phyloP scores from a whole-genome alignment of 495 filamentous ascomycete genomes.

The Daldinia bambusicola region DNA sequence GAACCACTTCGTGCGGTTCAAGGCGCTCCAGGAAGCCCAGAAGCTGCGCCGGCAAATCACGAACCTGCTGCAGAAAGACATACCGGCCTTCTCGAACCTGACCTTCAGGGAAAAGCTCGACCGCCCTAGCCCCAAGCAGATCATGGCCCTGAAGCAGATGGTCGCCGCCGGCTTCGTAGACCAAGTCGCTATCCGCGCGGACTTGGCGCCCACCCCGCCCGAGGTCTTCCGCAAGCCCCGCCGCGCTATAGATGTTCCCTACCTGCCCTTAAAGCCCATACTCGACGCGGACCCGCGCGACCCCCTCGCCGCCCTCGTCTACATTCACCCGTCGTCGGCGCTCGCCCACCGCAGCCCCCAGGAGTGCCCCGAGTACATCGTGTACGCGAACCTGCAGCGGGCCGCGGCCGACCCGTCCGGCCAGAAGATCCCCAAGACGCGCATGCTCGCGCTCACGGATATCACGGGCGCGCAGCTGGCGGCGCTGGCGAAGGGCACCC shows the following conservation, averaged over 20 bases:
- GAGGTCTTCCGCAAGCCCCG: conserved; percentile 75
- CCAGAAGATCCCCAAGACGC: conserved; percentile 75
- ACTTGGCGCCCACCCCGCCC: conserved; percentile 79
- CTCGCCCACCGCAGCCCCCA: conserved; percentile 75
- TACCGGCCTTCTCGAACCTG: conserved; percentile 69
- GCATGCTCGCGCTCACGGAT: conserved; percentile 88
- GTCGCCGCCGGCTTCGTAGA: conserved; percentile 94
- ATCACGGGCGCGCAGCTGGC: conserved; percentile 80
- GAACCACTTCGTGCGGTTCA: conserved; percentile 83
- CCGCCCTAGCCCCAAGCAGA: conserved; percentile 73
- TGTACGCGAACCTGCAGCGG: conserved; percentile 86
- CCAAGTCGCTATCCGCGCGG: conserved; percentile 92
- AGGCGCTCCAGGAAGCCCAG: conserved; percentile 84
- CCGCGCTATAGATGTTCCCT: conserved; percentile 88
- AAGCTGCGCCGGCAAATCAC: conserved; percentile 86
- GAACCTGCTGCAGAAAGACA: conserved; percentile 79
- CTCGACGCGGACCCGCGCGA: conserved; percentile 51
- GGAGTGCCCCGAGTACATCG: conserved; percentile 82
- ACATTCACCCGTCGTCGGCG: conserved; percentile 84
- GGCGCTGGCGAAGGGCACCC: conserved; percentile 83
- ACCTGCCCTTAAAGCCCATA: conserved; percentile 84
- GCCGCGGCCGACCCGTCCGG: conserved; percentile 58
- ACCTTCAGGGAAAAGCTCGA: conserved; percentile 70
- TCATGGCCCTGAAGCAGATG: conserved; percentile 88
- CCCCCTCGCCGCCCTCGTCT: conserved; percentile 67